Evolutionary conservation across 2,329 filamentous ascomycete genomes (phyloP), one percentile per base, ranked within the genome.

Genomic region (Lachnellula subtilissima): DNA sequence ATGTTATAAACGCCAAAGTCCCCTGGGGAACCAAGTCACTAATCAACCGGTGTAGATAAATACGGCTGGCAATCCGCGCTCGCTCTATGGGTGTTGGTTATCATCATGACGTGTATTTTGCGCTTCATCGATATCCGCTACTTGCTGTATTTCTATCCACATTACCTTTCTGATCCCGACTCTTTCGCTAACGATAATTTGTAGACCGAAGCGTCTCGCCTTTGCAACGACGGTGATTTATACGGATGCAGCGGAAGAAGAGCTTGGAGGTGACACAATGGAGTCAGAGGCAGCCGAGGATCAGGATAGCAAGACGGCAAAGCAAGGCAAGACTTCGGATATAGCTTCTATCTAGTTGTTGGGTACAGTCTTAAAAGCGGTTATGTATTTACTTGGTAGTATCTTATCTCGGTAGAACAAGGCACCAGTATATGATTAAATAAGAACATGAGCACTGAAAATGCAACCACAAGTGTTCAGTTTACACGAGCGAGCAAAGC

Each of bases 31-130:
- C 14, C 9, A 39, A 22, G 9, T 53, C 19, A 37, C 48, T 59
- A 14, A 59, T 19, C 23, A 14, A 46, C n/a, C 19, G 40, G 4
- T 36, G 12, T 22, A 74, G 72, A 76, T 55, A 71, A 71, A 51
- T 76, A 76, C 50, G 77, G 75, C 8, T 79, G 76, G 77, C 76
- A 78, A 62, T 74, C 74, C 15, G 72, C 74, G 1, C 67, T 76
- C 48, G 76, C 73, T 1, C 64, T 78, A 2, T 73, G 74, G 67
- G 62, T 76, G 0, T 64, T 78, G 0, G 76, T 78, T 4, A 72
- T 76, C n/a, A 61, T 69, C 15, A 76, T 78, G 72, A 74, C 74
- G 0, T 74, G 74, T 37, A 52, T 69, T 8, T 61, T 79, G 36
- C 73, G 75, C 17, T 74, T 71, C 50, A 69, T 78, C 22, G 76